Conservation (phyloP, 805 yeast species). For the Candida sakaeoensis region DNA sequence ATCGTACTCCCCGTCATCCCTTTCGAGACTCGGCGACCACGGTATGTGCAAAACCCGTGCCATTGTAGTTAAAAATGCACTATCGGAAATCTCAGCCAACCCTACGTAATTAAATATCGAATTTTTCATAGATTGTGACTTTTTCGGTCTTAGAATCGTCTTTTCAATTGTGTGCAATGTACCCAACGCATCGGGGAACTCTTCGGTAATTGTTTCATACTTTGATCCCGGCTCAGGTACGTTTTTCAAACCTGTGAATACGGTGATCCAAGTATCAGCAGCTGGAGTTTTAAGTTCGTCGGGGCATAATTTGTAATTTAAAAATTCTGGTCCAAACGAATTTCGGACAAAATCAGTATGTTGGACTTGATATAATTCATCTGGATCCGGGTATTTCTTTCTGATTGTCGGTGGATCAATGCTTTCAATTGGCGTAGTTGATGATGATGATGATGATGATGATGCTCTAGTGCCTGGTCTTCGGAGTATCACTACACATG, state of each 20-base stretch:
- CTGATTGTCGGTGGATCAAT: conserved; percentile 17
- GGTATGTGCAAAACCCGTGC: conserved; percentile 39
- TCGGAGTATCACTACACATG: conserved; percentile 47
- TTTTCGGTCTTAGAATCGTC: conserved; percentile 12
- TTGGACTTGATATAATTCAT: conserved; percentile 19
- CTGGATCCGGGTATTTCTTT: conserved; percentile 25
- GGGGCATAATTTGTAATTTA: conserved; percentile 29
- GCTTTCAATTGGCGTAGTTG: conserved; percentile 5
- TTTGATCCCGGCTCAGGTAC: conserved; percentile 12
- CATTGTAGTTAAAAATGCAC: conserved; percentile 38
- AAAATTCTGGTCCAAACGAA: conserved; percentile 36
- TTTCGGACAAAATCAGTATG: conserved; percentile 38
- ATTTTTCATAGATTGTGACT: conserved; percentile 19
- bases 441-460: too few species aligned
- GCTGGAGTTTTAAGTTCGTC: conserved; percentile 29
- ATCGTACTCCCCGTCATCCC: conserved; percentile 29
- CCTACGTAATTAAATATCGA: conserved; percentile 32
- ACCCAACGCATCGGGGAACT: conserved; percentile 8
- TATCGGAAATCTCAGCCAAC: conserved; percentile 35
- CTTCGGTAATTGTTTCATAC: conserved; percentile 9
- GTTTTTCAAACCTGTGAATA: conserved; percentile 31
- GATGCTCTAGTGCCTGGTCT: conserved; percentile 13
- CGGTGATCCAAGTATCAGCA: conserved; percentile 38
- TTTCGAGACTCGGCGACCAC: conserved; percentile 38
- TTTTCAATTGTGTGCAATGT: conserved; percentile 7